Evolutionary conservation across 2,329 filamentous ascomycete genomes (phyloP), one percentile per base, ranked within the genome.

Genomic region (Colletotrichum orbiculare): DNA sequence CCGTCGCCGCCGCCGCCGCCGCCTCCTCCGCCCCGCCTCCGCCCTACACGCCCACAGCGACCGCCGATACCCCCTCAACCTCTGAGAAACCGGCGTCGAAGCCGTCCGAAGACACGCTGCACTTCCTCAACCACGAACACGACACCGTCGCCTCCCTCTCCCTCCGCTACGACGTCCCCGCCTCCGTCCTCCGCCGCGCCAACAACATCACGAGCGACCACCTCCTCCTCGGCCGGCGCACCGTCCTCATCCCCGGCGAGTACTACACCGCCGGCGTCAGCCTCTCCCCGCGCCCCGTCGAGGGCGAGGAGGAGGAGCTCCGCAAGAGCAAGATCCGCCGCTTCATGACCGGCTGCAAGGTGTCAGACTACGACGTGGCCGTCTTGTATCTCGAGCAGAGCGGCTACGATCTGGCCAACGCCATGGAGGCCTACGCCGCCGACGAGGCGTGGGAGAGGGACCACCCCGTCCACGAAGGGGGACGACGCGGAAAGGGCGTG

Each of bases 321-420:
- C 84, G 88, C 67, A 94, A 92, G 77, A 83, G 80, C 15, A 89
- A 89, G 73, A 83, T 95, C 39, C 83, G 92, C 46, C 86, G 90
- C 67, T 95, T 90, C 82, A 94, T 94, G 92, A 88, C 93, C 2
- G 83, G 84, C 1, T 92, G 89, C 78, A 95, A 95, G 74, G 90
- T 92, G 35, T 81, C 86, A 33, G 90, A 94, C 81, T 94, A 89
- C 78, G 90, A 93, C 73, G 82, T 93, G 54, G 92, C 92, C 2
- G 75, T 91, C 35, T 74, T 94, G 17, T 96, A 96, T 75, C 82
- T 96, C 47, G 86, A 93, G 71, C 89, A 92, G 74, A 80, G 83
- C 25, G 82, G 83, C 8, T 93, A 91, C 74, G 83, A 93, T 70
- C 78, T 94, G 13, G 85, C 88, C 4, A 75, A 77, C 35, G 91